phyloP scores from a whole-genome alignment of 1,139 yeast species.

The Sugiyamaella neomexicana region DNA sequence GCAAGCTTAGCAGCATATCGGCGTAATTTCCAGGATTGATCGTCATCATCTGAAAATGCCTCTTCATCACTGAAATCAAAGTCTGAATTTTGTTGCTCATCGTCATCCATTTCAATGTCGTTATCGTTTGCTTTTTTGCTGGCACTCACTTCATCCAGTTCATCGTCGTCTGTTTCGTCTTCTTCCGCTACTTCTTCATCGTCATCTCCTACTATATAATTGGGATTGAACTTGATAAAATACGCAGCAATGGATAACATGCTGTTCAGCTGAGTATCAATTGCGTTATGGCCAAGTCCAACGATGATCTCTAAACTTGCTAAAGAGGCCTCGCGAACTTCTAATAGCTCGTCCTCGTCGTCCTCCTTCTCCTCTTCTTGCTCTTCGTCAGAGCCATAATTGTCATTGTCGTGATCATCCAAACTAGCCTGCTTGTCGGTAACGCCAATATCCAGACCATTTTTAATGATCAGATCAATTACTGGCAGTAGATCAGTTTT shows the following conservation, averaged over 20 bases:
- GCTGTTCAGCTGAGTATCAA: slow-evolving; percentile 37
- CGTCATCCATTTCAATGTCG: slow-evolving; percentile 29
- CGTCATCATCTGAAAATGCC: slow-evolving; percentile 54
- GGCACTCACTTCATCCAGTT: slow-evolving; percentile 31
- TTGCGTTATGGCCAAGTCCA: slow-evolving; percentile 29
- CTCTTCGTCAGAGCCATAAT: slow-evolving; percentile 20
- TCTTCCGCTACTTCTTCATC: slow-evolving; percentile 40
- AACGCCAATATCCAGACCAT: slow-evolving; percentile 27
- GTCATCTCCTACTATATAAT: slow-evolving; percentile 45
- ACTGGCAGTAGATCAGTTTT: slow-evolving; percentile 28
- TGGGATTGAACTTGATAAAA: slow-evolving; percentile 62
- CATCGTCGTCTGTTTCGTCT: slow-evolving; percentile 42
- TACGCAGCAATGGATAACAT: slow-evolving; percentile 42
- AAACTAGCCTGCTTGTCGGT: background rate
- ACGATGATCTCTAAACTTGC: slow-evolving; percentile 37
- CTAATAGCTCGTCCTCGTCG: slow-evolving; percentile 31
- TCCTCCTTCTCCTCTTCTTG: slow-evolving; percentile 22
- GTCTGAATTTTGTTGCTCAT: slow-evolving; percentile 38
- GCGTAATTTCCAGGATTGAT: slow-evolving; percentile 71
- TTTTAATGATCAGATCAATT: slow-evolving; percentile 29
- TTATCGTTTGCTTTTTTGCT: slow-evolving; percentile 35
- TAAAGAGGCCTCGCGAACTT: slow-evolving; percentile 39
- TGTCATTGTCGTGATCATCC: slow-evolving; percentile 25
- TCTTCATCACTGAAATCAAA: slow-evolving; percentile 47
- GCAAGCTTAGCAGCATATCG: slow-evolving; percentile 53